These are phyloP conservation scores for Elasticomyces elasticus DNA, from an alignment of 495 filamentous ascomycete species.

Conservation along the genomic window DNA sequence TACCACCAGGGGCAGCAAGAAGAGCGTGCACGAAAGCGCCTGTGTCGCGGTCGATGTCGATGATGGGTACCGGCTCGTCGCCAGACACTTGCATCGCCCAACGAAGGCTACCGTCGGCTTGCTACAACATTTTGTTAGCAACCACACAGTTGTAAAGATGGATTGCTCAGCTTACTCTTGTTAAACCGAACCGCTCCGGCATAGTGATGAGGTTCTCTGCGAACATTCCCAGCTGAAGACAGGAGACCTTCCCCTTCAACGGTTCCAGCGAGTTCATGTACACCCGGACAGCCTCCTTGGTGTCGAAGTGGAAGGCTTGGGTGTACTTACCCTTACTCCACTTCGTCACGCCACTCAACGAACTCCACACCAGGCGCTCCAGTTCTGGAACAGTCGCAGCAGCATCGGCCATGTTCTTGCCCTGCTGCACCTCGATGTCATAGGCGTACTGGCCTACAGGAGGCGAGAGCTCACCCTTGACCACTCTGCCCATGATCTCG, in stretches of 20 bases:
- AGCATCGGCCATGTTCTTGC: conserved; percentile 41
- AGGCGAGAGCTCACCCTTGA: conserved; percentile 19
- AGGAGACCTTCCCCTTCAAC: conserved; percentile 4
- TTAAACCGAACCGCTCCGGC: neutral
- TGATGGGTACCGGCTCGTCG: neutral
- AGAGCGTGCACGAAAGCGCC: conserved; percentile 1
- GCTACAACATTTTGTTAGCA: neutral
- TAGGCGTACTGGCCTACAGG: conserved; percentile 37
- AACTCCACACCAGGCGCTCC: conserved; percentile 20
- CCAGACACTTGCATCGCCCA: neutral
- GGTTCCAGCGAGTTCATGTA: neutral
- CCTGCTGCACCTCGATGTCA: conserved; percentile 39
- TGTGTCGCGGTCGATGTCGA: neutral
- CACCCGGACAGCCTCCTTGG: conserved; percentile 10
- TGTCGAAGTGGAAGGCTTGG: conserved; percentile 13
- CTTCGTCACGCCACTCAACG: conserved; percentile 19
- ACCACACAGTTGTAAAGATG: neutral
- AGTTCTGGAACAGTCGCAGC: conserved; percentile 30
- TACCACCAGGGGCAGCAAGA: neutral
- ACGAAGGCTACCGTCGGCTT: neutral
- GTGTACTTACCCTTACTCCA: conserved; percentile 23
- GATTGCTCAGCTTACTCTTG: neutral
- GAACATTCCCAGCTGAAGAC: neutral
- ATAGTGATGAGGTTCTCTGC: neutral
- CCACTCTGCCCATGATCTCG: conserved; percentile 13